phyloP scores from a whole-genome alignment of 441 rosid species.

The Adansonia rubrostipa region DNA sequence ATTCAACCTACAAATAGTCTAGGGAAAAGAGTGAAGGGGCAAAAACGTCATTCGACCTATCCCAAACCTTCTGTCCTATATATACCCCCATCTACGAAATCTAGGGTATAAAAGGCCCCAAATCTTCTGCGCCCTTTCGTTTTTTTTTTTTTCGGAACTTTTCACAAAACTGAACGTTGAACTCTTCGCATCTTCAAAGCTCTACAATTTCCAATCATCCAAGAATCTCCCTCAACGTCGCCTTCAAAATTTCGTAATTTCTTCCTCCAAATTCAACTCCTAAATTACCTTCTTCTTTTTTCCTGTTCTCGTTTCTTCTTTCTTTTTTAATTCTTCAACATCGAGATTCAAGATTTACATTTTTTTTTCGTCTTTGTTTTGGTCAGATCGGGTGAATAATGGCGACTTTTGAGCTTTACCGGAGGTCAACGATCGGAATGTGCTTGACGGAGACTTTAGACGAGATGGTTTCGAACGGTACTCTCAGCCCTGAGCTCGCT shows the following conservation, averaged over 20 bases:
- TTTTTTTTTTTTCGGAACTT: no score
- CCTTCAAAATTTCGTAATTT: slow-evolving; percentile 37
- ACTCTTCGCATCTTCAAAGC: slow-evolving; percentile 23
- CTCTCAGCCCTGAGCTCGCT: slow-evolving; percentile 93
- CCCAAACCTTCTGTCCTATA: slow-evolving; percentile 55
- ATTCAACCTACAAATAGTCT: neutral
- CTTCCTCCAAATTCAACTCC: slow-evolving; percentile 10
- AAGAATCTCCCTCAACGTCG: slow-evolving; percentile 32
- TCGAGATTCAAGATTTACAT: neutral
- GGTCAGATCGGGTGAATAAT: slow-evolving; percentile 56
- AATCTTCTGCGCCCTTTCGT: slow-evolving; percentile 20
- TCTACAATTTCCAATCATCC: slow-evolving; percentile 3
- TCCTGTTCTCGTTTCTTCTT: neutral
- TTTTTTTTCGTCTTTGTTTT: neutral
- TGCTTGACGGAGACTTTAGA: slow-evolving; percentile 94
- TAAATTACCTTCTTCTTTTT: neutral
- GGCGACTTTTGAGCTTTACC: slow-evolving; percentile 96
- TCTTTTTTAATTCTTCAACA: neutral
- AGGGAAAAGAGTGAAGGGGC: slow-evolving; percentile 25
- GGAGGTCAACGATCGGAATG: slow-evolving; percentile 96
- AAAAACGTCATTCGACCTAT: slow-evolving; percentile 28
- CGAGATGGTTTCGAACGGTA: slow-evolving; percentile 92
- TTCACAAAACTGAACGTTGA: slow-evolving; percentile 39
- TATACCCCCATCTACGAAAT: slow-evolving; percentile 68
- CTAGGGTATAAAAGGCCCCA: slow-evolving; percentile 73